Conservation (phyloP, 2,329 filamentous ascomycete species). For the Pestalotiopsis sp. region DNA sequence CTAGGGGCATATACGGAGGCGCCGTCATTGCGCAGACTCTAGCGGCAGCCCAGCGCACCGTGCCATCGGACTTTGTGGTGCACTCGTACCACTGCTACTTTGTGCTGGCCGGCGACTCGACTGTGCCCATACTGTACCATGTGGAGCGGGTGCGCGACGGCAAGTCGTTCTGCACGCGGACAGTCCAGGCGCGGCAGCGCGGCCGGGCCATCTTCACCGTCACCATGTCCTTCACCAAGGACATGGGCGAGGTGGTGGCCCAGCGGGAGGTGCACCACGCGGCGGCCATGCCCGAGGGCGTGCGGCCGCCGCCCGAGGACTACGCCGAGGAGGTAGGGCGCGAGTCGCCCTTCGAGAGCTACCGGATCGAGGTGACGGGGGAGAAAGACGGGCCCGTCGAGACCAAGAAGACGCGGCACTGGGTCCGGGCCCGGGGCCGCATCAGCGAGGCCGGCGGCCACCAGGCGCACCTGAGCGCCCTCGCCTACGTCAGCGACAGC, state of each 20-base stretch:
- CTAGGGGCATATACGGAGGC: conserved; percentile 91
- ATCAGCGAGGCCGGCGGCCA: conserved; percentile 75
- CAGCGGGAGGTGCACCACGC: conserved; percentile 63
- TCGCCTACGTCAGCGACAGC: conserved; percentile 91
- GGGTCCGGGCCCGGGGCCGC: conserved; percentile 72
- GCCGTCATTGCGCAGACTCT: conserved; percentile 80
- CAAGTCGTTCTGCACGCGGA: conserved; percentile 84
- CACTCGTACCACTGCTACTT: conserved; percentile 99
- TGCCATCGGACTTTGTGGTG: conserved; percentile 75
- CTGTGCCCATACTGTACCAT: conserved; percentile 88
- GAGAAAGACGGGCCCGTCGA: conserved; percentile 48
- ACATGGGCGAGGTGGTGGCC: conserved; percentile 51
- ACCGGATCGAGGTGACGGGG: conserved; percentile 40
- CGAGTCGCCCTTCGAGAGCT: conserved; percentile 50
- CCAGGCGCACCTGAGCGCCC: conserved; percentile 78
- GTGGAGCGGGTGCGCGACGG: conserved; percentile 93
- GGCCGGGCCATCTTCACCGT: conserved; percentile 93
- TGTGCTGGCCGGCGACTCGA: conserved; percentile 81
- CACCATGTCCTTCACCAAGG: conserved; percentile 82
- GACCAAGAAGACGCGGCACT: conserved; percentile 68
- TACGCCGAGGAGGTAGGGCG: conserved; percentile 42
- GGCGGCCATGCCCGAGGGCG: conserved; percentile 52
- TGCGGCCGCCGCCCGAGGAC: conserved; percentile 38
- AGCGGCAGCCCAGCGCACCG: conserved; percentile 79
- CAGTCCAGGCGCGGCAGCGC: conserved; percentile 90